Evolutionary conservation across 257 asterid genomes (phyloP), one percentile per base, ranked within the genome.

Genomic region (Thymus mandschuricus): DNA sequence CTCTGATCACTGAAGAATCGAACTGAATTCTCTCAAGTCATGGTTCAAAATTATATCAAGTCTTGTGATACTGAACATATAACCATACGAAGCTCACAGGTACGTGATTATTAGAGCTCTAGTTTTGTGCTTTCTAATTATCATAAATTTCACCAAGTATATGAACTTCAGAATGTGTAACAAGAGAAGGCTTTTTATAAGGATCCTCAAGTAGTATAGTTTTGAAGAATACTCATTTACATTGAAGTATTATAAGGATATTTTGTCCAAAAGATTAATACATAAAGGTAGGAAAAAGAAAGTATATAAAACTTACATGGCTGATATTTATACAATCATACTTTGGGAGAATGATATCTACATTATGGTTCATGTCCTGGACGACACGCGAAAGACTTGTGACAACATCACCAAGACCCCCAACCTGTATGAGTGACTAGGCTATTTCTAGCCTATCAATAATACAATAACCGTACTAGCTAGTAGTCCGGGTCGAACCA

Each of bases 401-500:
- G 72, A 95, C 99, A 73, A 95, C 98, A 82, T 92, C 98, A 76
- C 98, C 98, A 66, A 95, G 97, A 66, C 98, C 99, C 62, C 99
- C 99, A 70, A 95, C 98, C 99, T 95, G 94, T 84, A 78, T 76
- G 55, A 77, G 71, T 21, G 21, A 21, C 21, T 21, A 21, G 21
- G 21, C 0, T 21, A 21, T 21, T 21, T 21, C 21, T 21, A 21
- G 21, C 21, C 21, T 21, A 21, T 21, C 21, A 21, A 21, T 21
- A 21, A 21, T 21, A 21, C 21, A 21, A 21, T 21, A 21, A 21
- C 21, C 21, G 21, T 21, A 21, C 21, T 21, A 21, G 21, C 21
- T 21, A 21, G 21, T 21, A 21, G 21, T 21, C 21, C 21, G 21
- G 21, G 21, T 21, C 21, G 21, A 21, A 21, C 21, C 21, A 21